Evolutionary conservation across 1,139 yeast genomes (phyloP), one percentile per base, ranked within the genome.

Genomic region (Diutina scorzettiae): DNA sequence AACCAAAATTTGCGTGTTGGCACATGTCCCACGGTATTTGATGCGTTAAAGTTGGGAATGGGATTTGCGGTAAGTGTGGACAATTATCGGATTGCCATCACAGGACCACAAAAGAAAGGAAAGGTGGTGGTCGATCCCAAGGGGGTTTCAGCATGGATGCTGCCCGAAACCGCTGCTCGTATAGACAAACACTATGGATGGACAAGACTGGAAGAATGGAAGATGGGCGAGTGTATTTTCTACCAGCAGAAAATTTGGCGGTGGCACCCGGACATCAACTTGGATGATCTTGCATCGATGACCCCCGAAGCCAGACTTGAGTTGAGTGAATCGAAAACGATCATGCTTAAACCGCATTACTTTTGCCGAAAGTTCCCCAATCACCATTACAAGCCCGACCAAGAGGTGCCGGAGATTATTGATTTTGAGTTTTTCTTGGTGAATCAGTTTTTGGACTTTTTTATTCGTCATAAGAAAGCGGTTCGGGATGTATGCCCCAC

Each of bases 171-270:
- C 43, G 66, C 64, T 0, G 41, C 29, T 1, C 44, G 5, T 1
- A 59, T 69, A 42, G 96, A 89, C 54, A 45, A 50, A 4, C 72
- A 69, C 45, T 84, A 84, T 58, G 82, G 82, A 1, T 89, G 94
- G 78, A 53, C 62, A 20, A 71, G 97, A 50, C 52, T 66, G 0
- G 60, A 62, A 1, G 25, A 34, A n/a, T 89, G 96, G 96, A 55
- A 63, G 41, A 55, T 80, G 1, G 95, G 93, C 0, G 63, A 64
- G 42, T 89, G 97, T 58, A 69, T 87, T 17, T 89, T 85, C 78
- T 82, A 81, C 11, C 74, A 74, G 44, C 81, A 78, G 48, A 86
- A 81, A 0, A 78, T 89, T 5, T 87, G 96, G 94, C 48, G 49
- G 16, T 63, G 76, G 76, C 48, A 51, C 54, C 36, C 57, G 48